Evolutionary conservation across 441 rosid species (phyloP).

Genomic region (Mallotus japonicus): DNA sequence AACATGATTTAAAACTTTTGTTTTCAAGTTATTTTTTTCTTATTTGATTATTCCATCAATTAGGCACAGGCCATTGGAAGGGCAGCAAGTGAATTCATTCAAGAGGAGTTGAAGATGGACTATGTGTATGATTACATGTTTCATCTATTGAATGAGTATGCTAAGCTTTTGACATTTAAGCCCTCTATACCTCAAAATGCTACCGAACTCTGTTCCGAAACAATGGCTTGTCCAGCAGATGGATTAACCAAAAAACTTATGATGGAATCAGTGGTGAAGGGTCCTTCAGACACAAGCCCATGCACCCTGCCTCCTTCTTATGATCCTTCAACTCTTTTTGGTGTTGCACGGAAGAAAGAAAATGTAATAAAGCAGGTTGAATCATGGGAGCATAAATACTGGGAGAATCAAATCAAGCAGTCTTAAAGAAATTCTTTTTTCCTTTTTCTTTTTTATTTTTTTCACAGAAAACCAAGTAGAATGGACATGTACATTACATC

Average conservation of each 20-base stretch:
- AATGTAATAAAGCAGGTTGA: constrained; percentile 39
- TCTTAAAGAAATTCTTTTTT: constrained; percentile 21
- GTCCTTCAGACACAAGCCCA: constrained; percentile 48
- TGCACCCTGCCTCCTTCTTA: constrained; percentile 71
- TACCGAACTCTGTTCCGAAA: constrained; percentile 53
- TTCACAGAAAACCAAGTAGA: background rate
- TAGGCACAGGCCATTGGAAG: constrained; percentile 75
- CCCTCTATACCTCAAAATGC: constrained; percentile 51
- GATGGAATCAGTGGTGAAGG: constrained; percentile 64
- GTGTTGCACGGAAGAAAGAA: constrained; percentile 34
- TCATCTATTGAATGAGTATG: constrained; percentile 67
- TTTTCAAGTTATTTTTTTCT: background rate
- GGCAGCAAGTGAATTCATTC: constrained; percentile 56
- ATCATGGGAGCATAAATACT: constrained; percentile 52
- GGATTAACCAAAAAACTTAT: constrained; percentile 54
- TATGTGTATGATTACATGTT: constrained; percentile 83
- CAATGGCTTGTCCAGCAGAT: constrained; percentile 53
- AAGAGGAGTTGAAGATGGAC: constrained; percentile 64
- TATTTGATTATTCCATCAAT: constrained; percentile 2
- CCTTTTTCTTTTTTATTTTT: too few relatives aligned
- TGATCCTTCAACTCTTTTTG: constrained; percentile 44
- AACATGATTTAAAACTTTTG: background rate
- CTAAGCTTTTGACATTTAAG: constrained; percentile 65
- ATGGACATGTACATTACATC: background rate
- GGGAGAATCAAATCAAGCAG: constrained; percentile 37